Conservation (phyloP, 1,139 yeast species). For the Komagataea norvegica region DNA sequence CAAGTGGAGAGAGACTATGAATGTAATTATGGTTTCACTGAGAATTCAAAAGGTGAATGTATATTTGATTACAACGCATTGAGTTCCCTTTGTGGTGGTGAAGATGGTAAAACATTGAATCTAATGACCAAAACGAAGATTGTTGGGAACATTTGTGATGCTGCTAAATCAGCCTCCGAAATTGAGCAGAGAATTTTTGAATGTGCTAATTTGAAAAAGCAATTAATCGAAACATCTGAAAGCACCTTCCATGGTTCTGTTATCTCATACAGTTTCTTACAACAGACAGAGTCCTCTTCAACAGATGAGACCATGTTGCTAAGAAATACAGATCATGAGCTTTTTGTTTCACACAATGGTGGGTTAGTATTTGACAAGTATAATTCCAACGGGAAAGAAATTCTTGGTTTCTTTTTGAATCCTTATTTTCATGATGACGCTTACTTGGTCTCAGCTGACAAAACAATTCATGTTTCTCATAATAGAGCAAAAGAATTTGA, state of each 20-base stretch:
- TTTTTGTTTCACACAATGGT: constrained; percentile 73
- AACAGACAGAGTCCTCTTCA: constrained; percentile 33
- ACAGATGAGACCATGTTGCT: constrained; percentile 72
- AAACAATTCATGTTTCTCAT: constrained; percentile 49
- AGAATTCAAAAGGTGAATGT: constrained; percentile 46
- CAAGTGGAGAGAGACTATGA: constrained; percentile 64
- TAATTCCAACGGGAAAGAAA: constrained; percentile 37
- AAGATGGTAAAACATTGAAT: constrained; percentile 18
- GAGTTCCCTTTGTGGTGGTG: constrained; percentile 31
- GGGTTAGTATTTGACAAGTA: constrained; percentile 57
- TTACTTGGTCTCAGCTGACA: constrained; percentile 50
- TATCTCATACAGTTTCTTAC: constrained; percentile 52
- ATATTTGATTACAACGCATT: constrained; percentile 39
- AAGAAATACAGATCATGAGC: constrained; percentile 45
- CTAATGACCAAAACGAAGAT: constrained; percentile 32
- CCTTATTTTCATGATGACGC: constrained; percentile 59
- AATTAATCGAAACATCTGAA: constrained; percentile 19
- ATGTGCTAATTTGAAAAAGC: constrained; percentile 24
- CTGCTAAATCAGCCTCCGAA: constrained; percentile 10
- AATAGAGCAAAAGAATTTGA: constrained; percentile 65
- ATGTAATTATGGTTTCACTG: constrained; percentile 57
- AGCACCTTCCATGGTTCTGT: constrained; percentile 41
- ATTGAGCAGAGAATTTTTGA: constrained; percentile 24
- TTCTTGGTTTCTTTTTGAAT: constrained; percentile 56
- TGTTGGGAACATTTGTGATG: constrained; percentile 47